These are phyloP conservation scores for Talaromyces albobiverticillius DNA, from an alignment of 2,329 filamentous ascomycete genomes.

Conservation along the genomic window DNA sequence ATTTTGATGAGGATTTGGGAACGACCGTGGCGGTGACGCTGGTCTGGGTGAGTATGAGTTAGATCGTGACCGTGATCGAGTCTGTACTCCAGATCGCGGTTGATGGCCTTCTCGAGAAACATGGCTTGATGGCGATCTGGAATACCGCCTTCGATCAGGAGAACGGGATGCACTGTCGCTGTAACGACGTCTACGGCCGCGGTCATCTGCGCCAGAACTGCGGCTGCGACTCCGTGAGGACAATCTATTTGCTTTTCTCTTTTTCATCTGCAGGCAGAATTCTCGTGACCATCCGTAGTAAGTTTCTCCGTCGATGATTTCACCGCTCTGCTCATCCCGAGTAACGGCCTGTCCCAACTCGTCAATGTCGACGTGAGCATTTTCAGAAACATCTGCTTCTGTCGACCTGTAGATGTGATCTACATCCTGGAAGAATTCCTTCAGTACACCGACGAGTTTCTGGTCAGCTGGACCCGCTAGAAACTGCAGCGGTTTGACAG, in stretches of 20 bases:
- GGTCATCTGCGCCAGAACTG: constrained; percentile 30
- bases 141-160: constrained; percentile 20
- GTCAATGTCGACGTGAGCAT: constrained; percentile 62
- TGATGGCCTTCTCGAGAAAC: constrained; percentile 17
- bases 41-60: constrained; percentile 33
- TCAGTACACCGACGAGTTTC: constrained; percentile 65
- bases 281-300: constrained; percentile 85
- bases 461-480: constrained; percentile 65
- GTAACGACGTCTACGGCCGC: constrained; percentile 37
- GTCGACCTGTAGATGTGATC: constrained; percentile 64
- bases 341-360: constrained; percentile 69
- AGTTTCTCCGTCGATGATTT: constrained; percentile 64
- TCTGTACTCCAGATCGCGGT: constrained; percentile 13
- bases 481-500: constrained; percentile 70
- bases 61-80: constrained; percentile 27
- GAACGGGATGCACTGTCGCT: constrained; percentile 36
- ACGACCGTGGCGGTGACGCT: constrained; percentile 19
- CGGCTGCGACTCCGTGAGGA: constrained; percentile 42
- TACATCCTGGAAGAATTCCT: constrained; percentile 66
- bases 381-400: constrained; percentile 46
- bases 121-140: constrained; percentile 27
- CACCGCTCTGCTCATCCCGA: constrained; percentile 64
- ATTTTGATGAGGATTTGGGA: constrained; percentile 17
- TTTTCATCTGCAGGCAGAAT: constrained; percentile 80
- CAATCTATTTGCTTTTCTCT: constrained; percentile 24